phyloP scores from a whole-genome alignment of 2,329 filamentous ascomycete genomes.

The Calonectria pteridis region DNA sequence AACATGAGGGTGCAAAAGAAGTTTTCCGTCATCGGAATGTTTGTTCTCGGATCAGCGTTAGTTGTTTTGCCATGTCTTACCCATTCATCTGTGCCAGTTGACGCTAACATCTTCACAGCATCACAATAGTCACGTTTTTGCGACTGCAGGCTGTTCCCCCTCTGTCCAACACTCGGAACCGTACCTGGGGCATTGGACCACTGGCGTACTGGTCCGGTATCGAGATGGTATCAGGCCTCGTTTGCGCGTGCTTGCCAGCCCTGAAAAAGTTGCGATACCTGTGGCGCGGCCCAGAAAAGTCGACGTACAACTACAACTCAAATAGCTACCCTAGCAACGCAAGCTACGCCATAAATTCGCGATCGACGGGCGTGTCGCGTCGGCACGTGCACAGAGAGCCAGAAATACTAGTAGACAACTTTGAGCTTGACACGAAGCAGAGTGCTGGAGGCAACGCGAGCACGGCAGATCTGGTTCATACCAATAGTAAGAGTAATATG shows the following conservation, averaged over 20 bases:
- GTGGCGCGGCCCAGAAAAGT: neutral
- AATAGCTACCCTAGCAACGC: neutral
- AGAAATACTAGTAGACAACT: neutral
- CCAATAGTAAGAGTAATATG: neutral
- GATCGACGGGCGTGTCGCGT: neutral
- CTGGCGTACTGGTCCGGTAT: neutral
- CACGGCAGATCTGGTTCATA: neutral
- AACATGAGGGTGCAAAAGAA: conserved; percentile 15
- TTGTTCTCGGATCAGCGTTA: conserved; percentile 14
- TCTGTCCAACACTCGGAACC: neutral
- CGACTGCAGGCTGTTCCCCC: neutral
- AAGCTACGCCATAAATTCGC: neutral
- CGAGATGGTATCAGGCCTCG: neutral
- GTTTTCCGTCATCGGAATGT: conserved; percentile 11
- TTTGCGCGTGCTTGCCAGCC: neutral
- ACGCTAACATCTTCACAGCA: neutral
- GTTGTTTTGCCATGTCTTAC: neutral
- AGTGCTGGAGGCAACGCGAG: neutral
- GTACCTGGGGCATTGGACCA: neutral
- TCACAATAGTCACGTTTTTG: neutral
- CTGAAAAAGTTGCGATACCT: neutral
- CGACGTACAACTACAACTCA: neutral
- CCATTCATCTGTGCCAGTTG: neutral
- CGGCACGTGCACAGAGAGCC: neutral
- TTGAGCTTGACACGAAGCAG: neutral